Evolutionary conservation across 2,329 filamentous ascomycete genomes (phyloP).

Genomic region (Exophiala sp.): DNA sequence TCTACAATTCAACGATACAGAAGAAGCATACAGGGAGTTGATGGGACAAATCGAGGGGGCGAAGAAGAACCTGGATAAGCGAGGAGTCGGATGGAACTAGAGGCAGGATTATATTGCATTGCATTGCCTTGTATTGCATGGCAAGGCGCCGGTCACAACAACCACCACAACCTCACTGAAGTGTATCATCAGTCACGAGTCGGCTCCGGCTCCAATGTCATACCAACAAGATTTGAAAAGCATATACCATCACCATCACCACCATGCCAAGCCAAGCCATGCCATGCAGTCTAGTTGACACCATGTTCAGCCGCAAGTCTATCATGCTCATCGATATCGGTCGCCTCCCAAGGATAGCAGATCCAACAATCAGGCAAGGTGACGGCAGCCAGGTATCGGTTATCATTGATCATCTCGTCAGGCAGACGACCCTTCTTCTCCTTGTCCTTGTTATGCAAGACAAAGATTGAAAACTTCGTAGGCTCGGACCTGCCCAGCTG

Average conservation of each 20-base stretch:
- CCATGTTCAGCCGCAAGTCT: slow-evolving; percentile 51
- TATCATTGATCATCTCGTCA: slow-evolving; percentile 60
- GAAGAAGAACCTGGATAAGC: slow-evolving; percentile 39
- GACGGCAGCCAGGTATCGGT: slow-evolving; percentile 75
- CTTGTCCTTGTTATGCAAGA: slow-evolving; percentile 99
- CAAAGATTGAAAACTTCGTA: slow-evolving; percentile 91
- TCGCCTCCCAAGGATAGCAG: slow-evolving; percentile 97
- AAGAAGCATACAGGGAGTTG: slow-evolving; percentile 81
- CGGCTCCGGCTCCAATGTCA: too few relatives aligned
- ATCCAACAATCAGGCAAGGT: slow-evolving; percentile 97
- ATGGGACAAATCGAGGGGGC: slow-evolving; percentile 65
- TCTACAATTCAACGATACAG: slow-evolving; percentile 93
- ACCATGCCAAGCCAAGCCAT: too few relatives aligned
- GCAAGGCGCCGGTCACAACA: too few relatives aligned
- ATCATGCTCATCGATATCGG: slow-evolving; percentile 90
- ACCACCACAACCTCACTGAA: too few relatives aligned
- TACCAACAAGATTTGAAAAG: too few relatives aligned
- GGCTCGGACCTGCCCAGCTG: slow-evolving; percentile 62
- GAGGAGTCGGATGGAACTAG: slow-evolving; percentile 42
- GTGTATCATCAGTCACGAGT: too few relatives aligned
- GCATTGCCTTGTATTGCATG: too few relatives aligned
- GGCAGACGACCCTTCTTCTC: slow-evolving; percentile 84
- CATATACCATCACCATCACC: too few relatives aligned
- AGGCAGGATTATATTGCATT: too few relatives aligned
- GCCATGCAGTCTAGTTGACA: slow-evolving; percentile 9